Evolutionary conservation across 371 early-diverging fungal genomes (phyloP), one percentile per base, ranked within the genome.

Genomic region (Mortierella sp.): DNA sequence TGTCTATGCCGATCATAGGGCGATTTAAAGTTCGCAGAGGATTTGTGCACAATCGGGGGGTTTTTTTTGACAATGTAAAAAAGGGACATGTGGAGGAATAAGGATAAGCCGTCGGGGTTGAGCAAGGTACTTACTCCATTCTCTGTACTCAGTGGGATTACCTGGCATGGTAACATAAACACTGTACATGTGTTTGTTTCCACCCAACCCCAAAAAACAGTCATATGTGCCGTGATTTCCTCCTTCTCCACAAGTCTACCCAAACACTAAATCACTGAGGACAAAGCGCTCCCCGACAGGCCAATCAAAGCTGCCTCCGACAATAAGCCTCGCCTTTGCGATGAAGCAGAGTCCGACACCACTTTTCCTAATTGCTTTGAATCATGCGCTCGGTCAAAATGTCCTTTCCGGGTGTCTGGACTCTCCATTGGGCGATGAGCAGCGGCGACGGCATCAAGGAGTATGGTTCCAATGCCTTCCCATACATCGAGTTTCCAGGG

Each of bases 91-190:
- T 71, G 71, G 71, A 46, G 71, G 71, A 71, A 46, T 71, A 71
- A 71, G 71, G 71, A 71, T 71, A 71, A 71, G 27, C 46, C 46
- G 70, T 71, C 46, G 71, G 71, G 71, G 71, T 71, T 46, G 71
- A 71, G 48, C 71, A 32, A 24, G 29, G 29, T 29, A 46, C 71
- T 46, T 41, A 18, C 16, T 44, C 27, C 46, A 44, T 29, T 48
- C 32, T 16, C 46, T 44, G 46, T 8, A 48, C 48, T 44, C 29
- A 71, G 48, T 14, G 29, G 16, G 27, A 71, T 48, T 29, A 41
- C 71, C 46, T 46, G 71, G 14, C 14, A 16, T 4, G 60, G 60
- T 60, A 32, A 60, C 60, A 60, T 60, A 60, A 60, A 60, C 32
- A 12, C 14, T 60, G 60, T 32, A 60, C 60, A 60, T 29, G 60